Percentiles rank a stretch among this genome's conserved stretches.
phyloP scores from a whole-genome alignment of 2,329 filamentous ascomycete species.

The Apiospora pterosperma region DNA sequence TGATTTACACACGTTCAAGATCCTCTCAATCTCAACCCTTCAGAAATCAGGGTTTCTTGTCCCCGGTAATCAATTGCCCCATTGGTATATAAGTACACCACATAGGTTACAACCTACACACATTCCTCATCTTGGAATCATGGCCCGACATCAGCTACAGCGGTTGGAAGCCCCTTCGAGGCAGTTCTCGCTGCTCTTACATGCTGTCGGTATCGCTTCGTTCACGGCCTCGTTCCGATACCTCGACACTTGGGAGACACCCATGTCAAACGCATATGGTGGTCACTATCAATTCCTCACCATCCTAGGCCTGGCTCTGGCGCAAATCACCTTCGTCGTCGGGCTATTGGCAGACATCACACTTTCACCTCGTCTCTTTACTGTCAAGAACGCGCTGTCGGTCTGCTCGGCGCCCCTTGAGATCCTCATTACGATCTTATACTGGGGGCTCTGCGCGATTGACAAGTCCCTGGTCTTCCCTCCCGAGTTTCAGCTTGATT shows the following conservation, averaged over 20 bases:
- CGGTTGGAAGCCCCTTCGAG: constrained; percentile 63
- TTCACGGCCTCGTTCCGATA: constrained; percentile 53
- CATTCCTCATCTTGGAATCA: constrained; percentile 13
- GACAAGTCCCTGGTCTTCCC: constrained; percentile 51
- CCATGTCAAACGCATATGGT: constrained; percentile 58
- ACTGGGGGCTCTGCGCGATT: constrained; percentile 65
- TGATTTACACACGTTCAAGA: neutral
- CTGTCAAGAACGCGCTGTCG: constrained; percentile 63
- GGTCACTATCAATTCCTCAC: constrained; percentile 71
- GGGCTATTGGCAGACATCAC: constrained; percentile 65
- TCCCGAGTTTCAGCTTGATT: constrained; percentile 51
- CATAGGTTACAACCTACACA: neutral
- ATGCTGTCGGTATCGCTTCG: constrained; percentile 50
- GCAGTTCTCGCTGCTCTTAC: constrained; percentile 59
- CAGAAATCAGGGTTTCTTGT: neutral
- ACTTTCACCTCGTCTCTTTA: constrained; percentile 54
- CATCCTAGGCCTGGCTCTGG: constrained; percentile 65
- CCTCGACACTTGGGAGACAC: constrained; percentile 45
- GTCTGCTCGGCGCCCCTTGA: constrained; percentile 67
- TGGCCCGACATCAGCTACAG: constrained; percentile 60
- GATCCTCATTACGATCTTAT: constrained; percentile 67
- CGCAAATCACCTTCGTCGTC: constrained; percentile 56
- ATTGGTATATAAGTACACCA: neutral
- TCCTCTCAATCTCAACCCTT: neutral
- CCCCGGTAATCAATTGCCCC: neutral